These are phyloP conservation scores for Geosmithia flava DNA, from an alignment of 2,329 filamentous ascomycete genomes.

Conservation along the genomic window DNA sequence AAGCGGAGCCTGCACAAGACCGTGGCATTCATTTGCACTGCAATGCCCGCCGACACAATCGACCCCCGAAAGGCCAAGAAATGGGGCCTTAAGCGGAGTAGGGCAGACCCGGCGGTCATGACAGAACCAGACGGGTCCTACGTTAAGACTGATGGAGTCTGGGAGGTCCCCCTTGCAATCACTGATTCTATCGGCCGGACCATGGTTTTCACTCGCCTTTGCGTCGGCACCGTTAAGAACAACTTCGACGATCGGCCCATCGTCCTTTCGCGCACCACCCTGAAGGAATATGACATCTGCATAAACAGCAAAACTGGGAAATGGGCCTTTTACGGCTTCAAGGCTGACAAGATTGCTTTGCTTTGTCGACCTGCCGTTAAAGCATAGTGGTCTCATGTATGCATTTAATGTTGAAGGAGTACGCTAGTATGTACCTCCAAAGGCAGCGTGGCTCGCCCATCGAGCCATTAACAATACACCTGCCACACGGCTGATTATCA, in stretches of 20 bases:
- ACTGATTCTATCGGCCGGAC: neutral
- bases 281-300: neutral
- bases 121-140: neutral
- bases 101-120: neutral
- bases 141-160: neutral
- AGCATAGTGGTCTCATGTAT: no score
- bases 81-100: neutral
- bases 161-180: neutral
- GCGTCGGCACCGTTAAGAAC: neutral
- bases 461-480: no score
- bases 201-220: neutral
- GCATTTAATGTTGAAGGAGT: no score
- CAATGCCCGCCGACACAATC: neutral
- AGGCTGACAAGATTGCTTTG: no score
- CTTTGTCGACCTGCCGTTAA: no score
- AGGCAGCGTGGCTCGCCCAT: no score
- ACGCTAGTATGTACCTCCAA: no score
- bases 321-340: neutral
- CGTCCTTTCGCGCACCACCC: neutral
- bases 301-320: neutral
- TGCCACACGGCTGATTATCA: no score
- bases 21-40: neutral
- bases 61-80: neutral
- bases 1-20: no score
- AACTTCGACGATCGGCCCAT: neutral